These are phyloP conservation scores for Smittium culicis DNA, from an alignment of 371 early-diverging fungal species.

Conservation along the genomic window DNA sequence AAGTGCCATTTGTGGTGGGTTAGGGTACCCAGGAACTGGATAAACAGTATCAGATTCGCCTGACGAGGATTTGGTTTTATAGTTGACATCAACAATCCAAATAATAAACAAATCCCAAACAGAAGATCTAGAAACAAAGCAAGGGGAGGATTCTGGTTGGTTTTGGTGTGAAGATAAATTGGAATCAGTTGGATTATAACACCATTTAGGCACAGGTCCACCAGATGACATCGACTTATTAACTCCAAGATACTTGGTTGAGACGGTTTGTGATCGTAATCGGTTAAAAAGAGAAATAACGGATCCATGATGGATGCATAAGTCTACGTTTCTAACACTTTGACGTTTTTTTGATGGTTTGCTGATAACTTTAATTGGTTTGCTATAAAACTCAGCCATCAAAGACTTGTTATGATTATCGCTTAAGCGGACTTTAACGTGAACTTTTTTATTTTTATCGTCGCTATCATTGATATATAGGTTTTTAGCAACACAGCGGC, in stretches of 20 bases:
- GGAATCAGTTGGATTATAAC: conserved; percentile 14
- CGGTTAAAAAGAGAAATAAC: conserved; percentile 71
- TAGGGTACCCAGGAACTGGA: conserved; percentile 40
- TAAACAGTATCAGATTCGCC: background rate
- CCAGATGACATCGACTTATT: conserved; percentile 32
- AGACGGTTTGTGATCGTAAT: conserved; percentile 71
- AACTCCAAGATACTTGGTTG: conserved; percentile 67
- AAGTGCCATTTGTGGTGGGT: conserved; percentile 62
- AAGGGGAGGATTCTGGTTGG: conserved; percentile 28
- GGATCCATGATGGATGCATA: conserved; percentile 71
- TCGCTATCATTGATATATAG: conserved; percentile 72
- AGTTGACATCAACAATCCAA: conserved; percentile 66
- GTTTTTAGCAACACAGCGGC: conserved; percentile 67
- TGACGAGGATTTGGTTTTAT: too few relatives aligned
- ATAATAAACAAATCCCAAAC: conserved; percentile 80
- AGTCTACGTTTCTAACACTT: conserved; percentile 69
- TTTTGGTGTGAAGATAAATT: conserved; percentile 6
- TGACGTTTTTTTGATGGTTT: conserved; percentile 76
- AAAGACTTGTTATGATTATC: conserved; percentile 41
- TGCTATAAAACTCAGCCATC: conserved; percentile 52
- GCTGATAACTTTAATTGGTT: conserved; percentile 71
- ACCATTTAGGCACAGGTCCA: conserved; percentile 27
- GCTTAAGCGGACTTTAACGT: conserved; percentile 52
- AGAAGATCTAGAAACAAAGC: conserved; percentile 62
- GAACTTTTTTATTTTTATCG: conserved; percentile 60